Percentiles rank a stretch among this genome's conserved stretches.
These are phyloP conservation scores for Rhizophagus prolifer DNA, from an alignment of 192 early-diverging fungal species.

Conservation along the genomic window DNA sequence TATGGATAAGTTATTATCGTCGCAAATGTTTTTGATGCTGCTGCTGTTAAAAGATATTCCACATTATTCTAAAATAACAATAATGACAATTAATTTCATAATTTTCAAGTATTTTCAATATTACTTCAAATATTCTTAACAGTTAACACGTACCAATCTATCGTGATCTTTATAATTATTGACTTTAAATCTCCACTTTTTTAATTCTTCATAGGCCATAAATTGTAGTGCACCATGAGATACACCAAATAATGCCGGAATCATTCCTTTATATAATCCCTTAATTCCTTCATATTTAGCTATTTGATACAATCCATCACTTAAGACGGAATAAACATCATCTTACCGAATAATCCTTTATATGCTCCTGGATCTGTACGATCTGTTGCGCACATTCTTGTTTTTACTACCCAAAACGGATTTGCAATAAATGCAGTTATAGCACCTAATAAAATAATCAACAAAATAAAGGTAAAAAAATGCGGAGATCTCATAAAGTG, in stretches of 20 bases:
- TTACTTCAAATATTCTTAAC: no score
- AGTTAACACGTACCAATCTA: constrained; percentile 2
- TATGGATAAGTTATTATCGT: constrained; percentile 90
- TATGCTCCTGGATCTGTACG: constrained; percentile 58
- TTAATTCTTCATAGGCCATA: constrained; percentile 98
- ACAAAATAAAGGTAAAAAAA: no score
- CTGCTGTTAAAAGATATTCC: constrained; percentile 85
- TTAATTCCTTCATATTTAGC: constrained; percentile 66
- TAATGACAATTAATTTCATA: background rate
- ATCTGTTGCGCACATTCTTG: constrained; percentile 78
- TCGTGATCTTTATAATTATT: constrained; percentile 31
- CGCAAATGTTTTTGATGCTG: constrained; percentile 83
- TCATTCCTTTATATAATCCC: constrained; percentile 77
- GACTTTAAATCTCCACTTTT: constrained; percentile 58
- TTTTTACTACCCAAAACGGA: constrained; percentile 85
- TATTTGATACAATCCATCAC: constrained; percentile 59
- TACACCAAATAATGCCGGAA: constrained; percentile 88
- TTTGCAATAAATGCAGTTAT: constrained; percentile 73
- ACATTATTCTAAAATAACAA: constrained; percentile 39
- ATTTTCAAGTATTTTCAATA: background rate
- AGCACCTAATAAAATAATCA: constrained; percentile 43
- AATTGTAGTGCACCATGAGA: constrained; percentile 98
- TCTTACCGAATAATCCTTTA: constrained; percentile 48
- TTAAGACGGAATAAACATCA: background rate
- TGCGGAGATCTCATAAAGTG: no score